Evolutionary conservation across 169 alveolate genomes (phyloP), one percentile per base, ranked within the genome.

Genomic region (Cryptosporidium sp.): DNA sequence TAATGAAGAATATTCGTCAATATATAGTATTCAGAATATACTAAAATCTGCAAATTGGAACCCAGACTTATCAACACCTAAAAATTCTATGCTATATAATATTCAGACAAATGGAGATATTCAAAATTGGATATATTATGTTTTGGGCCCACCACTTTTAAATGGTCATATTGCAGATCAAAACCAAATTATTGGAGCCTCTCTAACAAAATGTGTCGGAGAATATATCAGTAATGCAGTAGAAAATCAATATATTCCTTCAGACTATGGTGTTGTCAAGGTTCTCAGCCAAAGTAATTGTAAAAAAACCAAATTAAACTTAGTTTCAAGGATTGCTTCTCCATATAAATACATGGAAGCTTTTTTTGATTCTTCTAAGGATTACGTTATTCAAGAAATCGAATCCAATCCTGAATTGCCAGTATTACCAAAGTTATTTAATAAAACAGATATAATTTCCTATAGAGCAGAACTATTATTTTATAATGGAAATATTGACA

Each of bases 1-100:
- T 58, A 80, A 60, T 80, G 75, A 60, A 60, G 23, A 45, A 18
- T 80, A 80, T 60, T 62, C 73, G 2, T 80, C 89, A 29, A 65
- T 80, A 8, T 80, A 60, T 29, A 61, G 80, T 56, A 31, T 60
- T 42, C 52, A 60, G 12, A 80, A 62, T 44, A 0, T 44, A 61
- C 37, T 80, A 42, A 80, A 80, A 10, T 62, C 75, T 21, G 89
- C 89, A 31, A 80, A 80, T 51, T 80, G 89, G 89, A 62, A 80
- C 62, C 75, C 89, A 14, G 75, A 65, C 35, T 12, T 45, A 42
- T 80, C 73, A 45, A 80, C 80, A 18, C 80, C 89, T n/a, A 80
- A 80, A 44, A 44, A 58, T n/a, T 80, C 75, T 16, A 42, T 26
- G 56, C 10, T 67, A 12, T 12, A 37, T 31, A 80, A 39, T 62